Evolutionary conservation across 352 stramenopile species (phyloP).

Genomic region (Globisporangium acanthophoron): DNA sequence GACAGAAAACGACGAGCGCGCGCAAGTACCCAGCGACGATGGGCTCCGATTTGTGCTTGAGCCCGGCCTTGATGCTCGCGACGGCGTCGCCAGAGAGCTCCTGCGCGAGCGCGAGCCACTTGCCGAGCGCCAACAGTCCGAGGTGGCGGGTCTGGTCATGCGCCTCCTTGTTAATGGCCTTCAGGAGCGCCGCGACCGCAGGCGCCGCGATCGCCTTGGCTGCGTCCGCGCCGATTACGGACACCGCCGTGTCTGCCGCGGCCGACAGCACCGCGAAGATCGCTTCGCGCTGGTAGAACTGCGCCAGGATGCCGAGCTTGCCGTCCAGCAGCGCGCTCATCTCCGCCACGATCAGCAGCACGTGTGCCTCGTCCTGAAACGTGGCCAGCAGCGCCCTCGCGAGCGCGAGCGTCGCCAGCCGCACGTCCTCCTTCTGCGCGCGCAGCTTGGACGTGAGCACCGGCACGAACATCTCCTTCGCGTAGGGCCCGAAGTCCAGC

Average conservation of each 20-base stretch:
- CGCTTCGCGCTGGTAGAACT: slow-evolving; percentile 84
- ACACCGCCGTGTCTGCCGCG: slow-evolving; percentile 29
- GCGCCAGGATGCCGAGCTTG: slow-evolving; percentile 80
- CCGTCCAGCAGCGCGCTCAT: slow-evolving; percentile 64
- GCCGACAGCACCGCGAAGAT: slow-evolving; percentile 60
- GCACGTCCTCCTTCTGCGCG: slow-evolving; percentile 79
- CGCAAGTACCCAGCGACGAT: slow-evolving; percentile 65
- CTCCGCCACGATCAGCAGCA: slow-evolving; percentile 47
- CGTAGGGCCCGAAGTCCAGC: slow-evolving; percentile 64
- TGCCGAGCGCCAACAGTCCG: slow-evolving; percentile 63
- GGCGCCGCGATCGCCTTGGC: slow-evolving; percentile 37
- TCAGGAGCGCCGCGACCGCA: slow-evolving; percentile 52
- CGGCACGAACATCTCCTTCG: slow-evolving; percentile 56
- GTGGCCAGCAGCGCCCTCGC: slow-evolving; percentile 39
- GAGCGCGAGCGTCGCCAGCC: slow-evolving; percentile 41
- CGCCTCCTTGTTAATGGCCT: slow-evolving; percentile 76
- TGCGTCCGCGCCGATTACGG: slow-evolving; percentile 19
- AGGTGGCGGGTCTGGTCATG: slow-evolving; percentile 77
- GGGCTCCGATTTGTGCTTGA: slow-evolving; percentile 71
- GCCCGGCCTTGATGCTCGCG: slow-evolving; percentile 36
- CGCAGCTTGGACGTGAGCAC: slow-evolving; percentile 72
- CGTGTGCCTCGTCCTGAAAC: slow-evolving; percentile 45
- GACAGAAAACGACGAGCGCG: slow-evolving; percentile 42
- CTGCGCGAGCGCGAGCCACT: slow-evolving; percentile 61
- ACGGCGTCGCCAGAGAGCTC: slow-evolving; percentile 38